Base-by-base conservation (phyloP, 2,329 filamentous ascomycete genomes). In the Neophaeococcomyces aloes region DNA sequence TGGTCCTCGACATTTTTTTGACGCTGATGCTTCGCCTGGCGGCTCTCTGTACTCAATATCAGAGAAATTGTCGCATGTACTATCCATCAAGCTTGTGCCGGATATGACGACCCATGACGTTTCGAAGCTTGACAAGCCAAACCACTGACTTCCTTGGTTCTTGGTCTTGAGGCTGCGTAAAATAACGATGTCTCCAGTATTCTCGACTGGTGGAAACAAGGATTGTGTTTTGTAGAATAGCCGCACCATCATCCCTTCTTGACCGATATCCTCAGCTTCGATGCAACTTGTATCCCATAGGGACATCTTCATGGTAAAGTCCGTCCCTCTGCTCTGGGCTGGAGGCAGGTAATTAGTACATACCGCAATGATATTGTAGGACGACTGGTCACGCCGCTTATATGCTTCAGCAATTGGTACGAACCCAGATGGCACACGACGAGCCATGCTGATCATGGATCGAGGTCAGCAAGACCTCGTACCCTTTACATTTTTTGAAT, bases 321-420 rank as follows among this genome's bases (percentile, higher is more conserved):
- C 80, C 18, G 59, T 55, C 17, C 74, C 71, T 42, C 48, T 65
- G 1, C 78, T 78, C 8, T 58, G 44, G 0, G 66, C 67, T 1
- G 77, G 74, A 1, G 69, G 61, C 45, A 76, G 70, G 38, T 70
- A 71, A 53, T 89, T 83, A 40, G 76, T 75, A 3, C 89, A 74
- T 3, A 89, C 62, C 1, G 86, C 87, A 39, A 86, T 72, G 31
- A 91, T 64, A 61, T 68, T 46, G 40, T 40, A 46, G 3, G 14
- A 25, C 8, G 10, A 8, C 17, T 17, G 4, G 15, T 42, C 31
- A 11, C 36, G 42, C 4, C 29, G 33, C 14, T 21, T 6, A 7
- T 21, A n/a, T 15, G 36, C 35, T 14, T 38, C 36, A 14, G 42
- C 25, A 42, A 46, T 4, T 11, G 15, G 18, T 21, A 62, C 57